A percentile compares a stretch with the other conserved stretches of the same genome.
These are phyloP conservation scores for Salisapilia sapeloensis DNA, from an alignment of 352 stramenopile species.

Conservation along the genomic window DNA sequence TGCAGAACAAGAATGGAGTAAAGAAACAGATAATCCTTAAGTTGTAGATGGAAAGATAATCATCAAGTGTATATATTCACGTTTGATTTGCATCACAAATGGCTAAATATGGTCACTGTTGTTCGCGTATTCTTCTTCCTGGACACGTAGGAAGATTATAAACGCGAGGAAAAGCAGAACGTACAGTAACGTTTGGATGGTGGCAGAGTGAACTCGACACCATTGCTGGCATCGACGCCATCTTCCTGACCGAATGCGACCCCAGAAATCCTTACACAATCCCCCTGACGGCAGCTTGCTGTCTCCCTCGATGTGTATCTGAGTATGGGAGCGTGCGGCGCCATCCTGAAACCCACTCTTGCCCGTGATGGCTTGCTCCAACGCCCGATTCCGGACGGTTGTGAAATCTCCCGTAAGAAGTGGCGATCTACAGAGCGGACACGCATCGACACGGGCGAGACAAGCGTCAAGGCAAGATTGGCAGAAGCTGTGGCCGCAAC, in stretches of 20 bases:
- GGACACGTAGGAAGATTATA: constrained; percentile 37
- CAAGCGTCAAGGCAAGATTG: constrained; percentile 22
- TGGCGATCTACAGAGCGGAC: constrained; percentile 34
- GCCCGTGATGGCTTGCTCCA: constrained; percentile 15
- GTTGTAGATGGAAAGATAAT: too few relatives aligned
- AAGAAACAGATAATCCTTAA: too few relatives aligned
- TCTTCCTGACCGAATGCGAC: too few relatives aligned
- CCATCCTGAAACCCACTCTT: constrained; percentile 4
- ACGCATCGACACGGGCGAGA: constrained; percentile 20
- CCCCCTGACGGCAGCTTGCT: too few relatives aligned
- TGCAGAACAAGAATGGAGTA: too few relatives aligned
- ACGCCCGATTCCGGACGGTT: constrained; percentile 29
- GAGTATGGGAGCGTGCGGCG: neutral
- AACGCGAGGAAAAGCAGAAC: constrained; percentile 36
- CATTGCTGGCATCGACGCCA: constrained; percentile 27
- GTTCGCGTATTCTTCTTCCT: constrained; percentile 33
- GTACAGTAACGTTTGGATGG: constrained; percentile 44
- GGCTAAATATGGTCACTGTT: too few relatives aligned
- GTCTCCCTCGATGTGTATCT: neutral
- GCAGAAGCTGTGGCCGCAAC: constrained; percentile 55
- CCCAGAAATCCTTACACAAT: too few relatives aligned
- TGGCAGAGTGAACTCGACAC: constrained; percentile 29
- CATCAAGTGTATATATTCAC: too few relatives aligned
- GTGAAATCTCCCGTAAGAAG: constrained; percentile 21
- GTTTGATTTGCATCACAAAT: too few relatives aligned